These are phyloP conservation scores for Rhizopogon vulgaris DNA, from an alignment of 768 basidiomycete species.

Conservation along the genomic window DNA sequence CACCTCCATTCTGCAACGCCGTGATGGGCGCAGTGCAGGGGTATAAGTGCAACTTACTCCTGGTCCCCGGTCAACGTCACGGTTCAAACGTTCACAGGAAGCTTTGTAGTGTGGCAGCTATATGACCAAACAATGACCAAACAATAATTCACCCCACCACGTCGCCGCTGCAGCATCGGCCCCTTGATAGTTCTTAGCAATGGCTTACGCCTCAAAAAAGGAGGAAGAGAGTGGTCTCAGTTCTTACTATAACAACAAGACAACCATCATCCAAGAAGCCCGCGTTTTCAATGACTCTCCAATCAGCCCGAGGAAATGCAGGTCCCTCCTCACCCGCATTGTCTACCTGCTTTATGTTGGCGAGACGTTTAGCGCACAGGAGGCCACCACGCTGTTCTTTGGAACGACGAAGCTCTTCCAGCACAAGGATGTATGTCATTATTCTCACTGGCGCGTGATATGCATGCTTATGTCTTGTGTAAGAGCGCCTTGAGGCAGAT, in stretches of 20 bases:
- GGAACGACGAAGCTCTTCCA: constrained; percentile 98
- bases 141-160: constrained; percentile 12
- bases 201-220: constrained; percentile 88
- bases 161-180: constrained; percentile 12
- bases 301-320: constrained; percentile 95
- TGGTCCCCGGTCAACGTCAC: too few relatives aligned
- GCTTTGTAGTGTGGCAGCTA: too few relatives aligned
- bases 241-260: constrained; percentile 94
- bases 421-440: constrained; percentile 88
- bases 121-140: constrained; percentile 16
- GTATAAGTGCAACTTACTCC: too few relatives aligned
- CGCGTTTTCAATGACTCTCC: constrained; percentile 99
- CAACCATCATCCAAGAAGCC: constrained; percentile 96
- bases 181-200: constrained; percentile 37
- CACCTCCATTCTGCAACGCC: too few relatives aligned
- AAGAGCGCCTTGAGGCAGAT: constrained; percentile 95
- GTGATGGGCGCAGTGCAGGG: too few relatives aligned
- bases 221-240: constrained; percentile 94
- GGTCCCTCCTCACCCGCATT: constrained; percentile 92
- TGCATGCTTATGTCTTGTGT: constrained; percentile 7
- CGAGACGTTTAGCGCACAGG: constrained; percentile 90
- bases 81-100: too few relatives aligned
- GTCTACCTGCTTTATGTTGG: constrained; percentile 96
- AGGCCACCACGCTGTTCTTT: constrained; percentile 97
- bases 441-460: background rate